These are phyloP conservation scores for Alternaria tenuissima DNA, from an alignment of 2,329 filamentous ascomycete species.

Conservation along the genomic window DNA sequence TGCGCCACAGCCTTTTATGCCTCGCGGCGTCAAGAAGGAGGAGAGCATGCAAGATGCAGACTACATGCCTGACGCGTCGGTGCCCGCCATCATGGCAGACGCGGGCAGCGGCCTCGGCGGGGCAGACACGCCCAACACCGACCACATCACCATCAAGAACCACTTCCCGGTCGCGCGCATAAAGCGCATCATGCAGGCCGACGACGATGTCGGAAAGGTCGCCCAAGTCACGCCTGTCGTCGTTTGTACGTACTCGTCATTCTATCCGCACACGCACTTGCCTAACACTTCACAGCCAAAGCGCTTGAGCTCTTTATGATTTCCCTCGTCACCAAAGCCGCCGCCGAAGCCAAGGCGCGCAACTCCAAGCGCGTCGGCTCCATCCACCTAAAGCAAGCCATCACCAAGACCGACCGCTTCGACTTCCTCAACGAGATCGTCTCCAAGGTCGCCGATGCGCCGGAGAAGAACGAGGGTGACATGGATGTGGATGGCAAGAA, in stretches of 20 bases:
- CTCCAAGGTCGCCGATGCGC: constrained; percentile 76
- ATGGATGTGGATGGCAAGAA: constrained; percentile 55
- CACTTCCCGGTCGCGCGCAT: constrained; percentile 98
- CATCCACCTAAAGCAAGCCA: constrained; percentile 88
- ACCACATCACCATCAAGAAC: constrained; percentile 80
- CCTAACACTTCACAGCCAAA: constrained; percentile 67
- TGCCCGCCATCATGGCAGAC: constrained; percentile 34
- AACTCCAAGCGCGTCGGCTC: constrained; percentile 90
- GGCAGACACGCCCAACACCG: constrained; percentile 41
- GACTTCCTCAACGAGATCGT: constrained; percentile 95
- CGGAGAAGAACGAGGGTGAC: constrained; percentile 59
- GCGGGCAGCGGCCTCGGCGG: constrained; percentile 30
- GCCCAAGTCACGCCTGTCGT: constrained; percentile 97
- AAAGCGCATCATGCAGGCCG: constrained; percentile 99
- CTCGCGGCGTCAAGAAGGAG: constrained; percentile 36
- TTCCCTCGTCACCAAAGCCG: constrained; percentile 85
- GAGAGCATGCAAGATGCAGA: constrained; percentile 48
- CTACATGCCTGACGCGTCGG: constrained; percentile 46
- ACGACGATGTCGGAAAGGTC: constrained; percentile 98
- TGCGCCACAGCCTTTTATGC: constrained; percentile 35
- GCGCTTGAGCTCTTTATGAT: constrained; percentile 99
- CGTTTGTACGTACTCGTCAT: constrained; percentile 67
- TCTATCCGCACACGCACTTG: not conserved
- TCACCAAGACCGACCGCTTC: constrained; percentile 88
- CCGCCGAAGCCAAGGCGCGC: constrained; percentile 80